Percentiles rank a stretch among this genome's conserved stretches.
Evolutionary conservation across 352 stramenopile genomes (phyloP).

Genomic region (Phytopythium aichiense): DNA sequence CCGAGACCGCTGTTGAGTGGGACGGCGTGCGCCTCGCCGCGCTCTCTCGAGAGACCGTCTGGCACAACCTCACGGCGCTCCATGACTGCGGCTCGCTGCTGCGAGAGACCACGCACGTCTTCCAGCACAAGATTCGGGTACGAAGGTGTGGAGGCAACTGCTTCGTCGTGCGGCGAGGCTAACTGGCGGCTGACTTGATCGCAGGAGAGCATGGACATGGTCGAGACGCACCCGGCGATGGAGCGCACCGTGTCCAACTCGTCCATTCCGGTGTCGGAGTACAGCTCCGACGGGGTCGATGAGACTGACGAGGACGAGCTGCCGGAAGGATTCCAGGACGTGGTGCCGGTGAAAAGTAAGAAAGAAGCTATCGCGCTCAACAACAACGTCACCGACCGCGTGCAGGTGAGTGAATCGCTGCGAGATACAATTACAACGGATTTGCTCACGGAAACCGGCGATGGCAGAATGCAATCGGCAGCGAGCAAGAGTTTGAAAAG

Average conservation of each 20-base stretch:
- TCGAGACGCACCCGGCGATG: slow-evolving; percentile 32
- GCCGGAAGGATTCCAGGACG: slow-evolving; percentile 56
- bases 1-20: slow-evolving; percentile 25
- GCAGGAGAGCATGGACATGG: slow-evolving; percentile 49
- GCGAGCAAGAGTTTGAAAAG: slow-evolving; percentile 61
- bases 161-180: neutral
- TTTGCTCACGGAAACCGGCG: neutral
- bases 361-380: slow-evolving; percentile 74
- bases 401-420: slow-evolving; percentile 26
- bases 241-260: slow-evolving; percentile 36
- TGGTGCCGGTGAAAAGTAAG: slow-evolving; percentile 69
- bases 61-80: slow-evolving; percentile 58
- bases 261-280: slow-evolving; percentile 42
- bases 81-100: slow-evolving; percentile 48
- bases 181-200: neutral
- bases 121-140: slow-evolving; percentile 59
- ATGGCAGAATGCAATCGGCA: slow-evolving; percentile 28
- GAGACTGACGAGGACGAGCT: slow-evolving; percentile 46
- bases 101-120: slow-evolving; percentile 30
- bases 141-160: neutral
- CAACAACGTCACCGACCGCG: slow-evolving; percentile 66
- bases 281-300: slow-evolving; percentile 47
- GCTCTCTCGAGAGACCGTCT: slow-evolving; percentile 48
- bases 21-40: slow-evolving; percentile 33
- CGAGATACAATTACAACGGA: neutral